These are phyloP conservation scores for Aschersonia sp. DNA, from an alignment of 2,329 filamentous ascomycete species.

Conservation along the genomic window DNA sequence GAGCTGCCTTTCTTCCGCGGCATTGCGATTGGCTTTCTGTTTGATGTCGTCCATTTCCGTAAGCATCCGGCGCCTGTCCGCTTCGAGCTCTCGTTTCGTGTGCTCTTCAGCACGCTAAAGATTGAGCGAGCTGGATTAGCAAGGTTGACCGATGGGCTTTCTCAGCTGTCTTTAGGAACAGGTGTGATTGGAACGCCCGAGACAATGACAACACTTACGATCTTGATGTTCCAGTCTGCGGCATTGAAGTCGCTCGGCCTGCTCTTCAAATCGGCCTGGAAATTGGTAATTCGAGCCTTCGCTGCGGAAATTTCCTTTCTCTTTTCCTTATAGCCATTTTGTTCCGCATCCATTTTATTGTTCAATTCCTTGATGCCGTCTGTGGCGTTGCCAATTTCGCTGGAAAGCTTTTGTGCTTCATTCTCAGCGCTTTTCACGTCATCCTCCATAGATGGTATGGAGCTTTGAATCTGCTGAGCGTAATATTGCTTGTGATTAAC, in stretches of 20 bases:
- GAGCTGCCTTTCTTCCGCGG: slow-evolving; percentile 20
- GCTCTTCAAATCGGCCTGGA: slow-evolving; percentile 50
- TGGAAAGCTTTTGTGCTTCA: slow-evolving; percentile 28
- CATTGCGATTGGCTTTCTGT: slow-evolving; percentile 25
- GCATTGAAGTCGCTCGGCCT: slow-evolving; percentile 54
- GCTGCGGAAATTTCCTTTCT: slow-evolving; percentile 34
- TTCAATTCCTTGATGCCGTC: slow-evolving; percentile 29
- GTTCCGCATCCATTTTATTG: slow-evolving; percentile 33
- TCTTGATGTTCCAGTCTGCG: slow-evolving; percentile 55
- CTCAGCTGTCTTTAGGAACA: too few species aligned
- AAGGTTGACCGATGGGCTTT: too few species aligned
- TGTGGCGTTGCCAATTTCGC: slow-evolving; percentile 17
- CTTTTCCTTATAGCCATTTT: slow-evolving; percentile 31
- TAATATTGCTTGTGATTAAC: slow-evolving; percentile 61
- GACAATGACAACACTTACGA: slow-evolving; percentile 35
- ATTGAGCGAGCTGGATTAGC: slow-evolving; percentile 8
- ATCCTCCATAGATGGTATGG: slow-evolving; percentile 38
- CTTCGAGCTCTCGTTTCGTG: slow-evolving; percentile 34
- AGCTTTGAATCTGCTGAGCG: slow-evolving; percentile 35
- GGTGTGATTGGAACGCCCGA: too few species aligned
- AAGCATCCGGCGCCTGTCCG: slow-evolving; percentile 20
- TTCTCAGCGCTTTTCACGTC: slow-evolving; percentile 39
- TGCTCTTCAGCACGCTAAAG: slow-evolving; percentile 47
- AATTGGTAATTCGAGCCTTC: slow-evolving; percentile 41
- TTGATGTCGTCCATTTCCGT: slow-evolving; percentile 26